A percentile compares a stretch with the other conserved stretches of the same genome.
Conservation (phyloP, 768 basidiomycete genomes). For the Mycena alexandri region DNA sequence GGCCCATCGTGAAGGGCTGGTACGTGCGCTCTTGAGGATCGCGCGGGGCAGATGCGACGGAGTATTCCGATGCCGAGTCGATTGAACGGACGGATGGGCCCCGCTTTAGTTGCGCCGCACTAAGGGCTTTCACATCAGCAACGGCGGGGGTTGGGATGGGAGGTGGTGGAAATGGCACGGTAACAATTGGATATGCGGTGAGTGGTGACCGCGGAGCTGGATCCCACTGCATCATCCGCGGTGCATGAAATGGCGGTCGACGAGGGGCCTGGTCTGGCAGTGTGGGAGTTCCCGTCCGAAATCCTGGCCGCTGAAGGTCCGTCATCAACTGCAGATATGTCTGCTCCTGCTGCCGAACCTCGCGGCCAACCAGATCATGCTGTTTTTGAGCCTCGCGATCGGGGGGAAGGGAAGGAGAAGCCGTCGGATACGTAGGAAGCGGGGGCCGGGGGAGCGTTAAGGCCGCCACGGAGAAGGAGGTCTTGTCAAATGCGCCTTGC, state of each 20-base stretch:
- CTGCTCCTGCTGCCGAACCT: conserved; percentile 33
- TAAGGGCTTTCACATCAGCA: background rate
- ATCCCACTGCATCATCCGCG: conserved; percentile 20
- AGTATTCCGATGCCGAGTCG: conserved; percentile 52
- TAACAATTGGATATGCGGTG: conserved; percentile 18
- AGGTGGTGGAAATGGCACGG: conserved; percentile 13
- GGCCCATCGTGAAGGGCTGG: conserved; percentile 41
- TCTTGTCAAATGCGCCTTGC: conserved; percentile 32
- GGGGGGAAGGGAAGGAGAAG: conserved; percentile 12
- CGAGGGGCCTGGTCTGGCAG: conserved; percentile 34
- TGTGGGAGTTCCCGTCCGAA: conserved; percentile 14
- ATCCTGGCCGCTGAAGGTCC: conserved; percentile 31
- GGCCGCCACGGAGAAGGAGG: conserved; percentile 21
- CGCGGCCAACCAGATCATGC: conserved; percentile 31
- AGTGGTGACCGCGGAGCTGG: conserved; percentile 8
- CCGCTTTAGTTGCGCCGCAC: conserved; percentile 18
- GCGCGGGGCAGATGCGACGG: conserved; percentile 50
- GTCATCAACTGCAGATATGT: conserved; percentile 34
- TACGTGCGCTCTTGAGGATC: conserved; percentile 41
- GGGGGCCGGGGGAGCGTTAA: conserved; percentile 32
- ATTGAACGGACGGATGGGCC: conserved; percentile 36
- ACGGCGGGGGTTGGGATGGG: conserved; percentile 12
- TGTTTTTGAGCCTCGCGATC: conserved; percentile 32
- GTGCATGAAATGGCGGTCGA: background rate
- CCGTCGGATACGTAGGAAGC: conserved; percentile 10